Evolutionary conservation across 148 eudicot species (phyloP), one percentile per base, ranked within the genome.

Genomic region (Bassia scoparia): DNA sequence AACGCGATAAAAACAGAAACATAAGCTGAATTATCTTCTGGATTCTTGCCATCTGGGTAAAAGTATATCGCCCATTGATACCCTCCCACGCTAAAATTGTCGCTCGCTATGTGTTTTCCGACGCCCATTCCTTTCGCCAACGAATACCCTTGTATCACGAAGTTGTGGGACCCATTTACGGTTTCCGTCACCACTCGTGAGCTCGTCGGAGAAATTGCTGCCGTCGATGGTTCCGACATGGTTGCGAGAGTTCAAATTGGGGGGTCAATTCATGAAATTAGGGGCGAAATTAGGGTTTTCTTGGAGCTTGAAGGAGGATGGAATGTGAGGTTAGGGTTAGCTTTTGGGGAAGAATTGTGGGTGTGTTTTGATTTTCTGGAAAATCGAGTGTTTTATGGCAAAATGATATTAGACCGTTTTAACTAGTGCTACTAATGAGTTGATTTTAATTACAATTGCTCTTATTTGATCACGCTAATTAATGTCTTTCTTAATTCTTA

Each of bases 61-160:
- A 84, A 84, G n/a, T 84, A 81, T 24, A 84, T 81, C 44, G 87
- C 84, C 87, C 87, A 84, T 68, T 84, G 79, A 33, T 81, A 81
- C 4, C 87, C 87, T 60, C 87, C 87, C 1, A 81, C 84, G 74
- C 35, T 81, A 38, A 84, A 84, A 76, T 66, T 79, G 38, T 84
- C 87, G 77, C 84, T 81, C 1, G 87, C 84, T 37, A 84, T 81
- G 81, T 84, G 84, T 49, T 84, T 84, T 6, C 87, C 87, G 4
- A 79, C 74, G 17, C 87, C 87, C 85, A 84, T 84, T 3, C 87
- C 85, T 64, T 82, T 84, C 29, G 87, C 85, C 27, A 84, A 46
- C 0, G 85, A 82, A 37, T 79, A 84, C 3, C 85, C 87, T 68
- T 82, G 77, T 62, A 84, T 82, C 26, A 83, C 79, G 56, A 79